A percentile compares a stretch with the other conserved stretches of the same genome.
phyloP scores from a whole-genome alignment of 768 basidiomycete species.

The Boletus coccyginus region DNA sequence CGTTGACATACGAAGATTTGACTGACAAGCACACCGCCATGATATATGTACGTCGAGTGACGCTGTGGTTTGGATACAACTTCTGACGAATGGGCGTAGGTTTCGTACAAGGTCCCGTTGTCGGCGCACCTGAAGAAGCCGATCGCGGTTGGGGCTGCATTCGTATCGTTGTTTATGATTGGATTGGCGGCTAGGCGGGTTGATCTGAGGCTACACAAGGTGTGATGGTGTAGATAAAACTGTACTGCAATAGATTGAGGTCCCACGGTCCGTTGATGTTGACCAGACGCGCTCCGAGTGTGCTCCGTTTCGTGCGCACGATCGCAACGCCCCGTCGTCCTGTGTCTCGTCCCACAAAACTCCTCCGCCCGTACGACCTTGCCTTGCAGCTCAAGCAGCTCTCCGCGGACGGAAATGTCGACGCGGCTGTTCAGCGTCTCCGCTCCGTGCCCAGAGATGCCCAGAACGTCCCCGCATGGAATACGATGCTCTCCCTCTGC shows the following conservation, averaged over 20 bases:
- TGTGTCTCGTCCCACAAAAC: slow-evolving; percentile 11
- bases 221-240: slow-evolving; percentile 11
- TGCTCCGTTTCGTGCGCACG: slow-evolving; percentile 2
- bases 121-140: slow-evolving; percentile 88
- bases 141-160: slow-evolving; percentile 67
- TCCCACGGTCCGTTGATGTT: slow-evolving; percentile 19
- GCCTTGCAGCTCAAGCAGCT: slow-evolving; percentile 57
- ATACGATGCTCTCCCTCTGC: slow-evolving; percentile 68
- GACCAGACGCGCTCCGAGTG: neutral
- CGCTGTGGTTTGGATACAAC: neutral
- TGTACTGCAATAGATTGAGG: no score
- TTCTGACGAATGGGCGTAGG: slow-evolving; percentile 44
- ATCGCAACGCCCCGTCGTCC: slow-evolving; percentile 5
- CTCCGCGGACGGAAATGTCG: slow-evolving; percentile 51
- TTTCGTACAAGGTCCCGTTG: slow-evolving; percentile 81
- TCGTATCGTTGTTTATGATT: slow-evolving; percentile 61
- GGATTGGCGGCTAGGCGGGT: slow-evolving; percentile 47
- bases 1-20: slow-evolving; percentile 67
- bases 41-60: slow-evolving; percentile 69
- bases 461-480: slow-evolving; percentile 77
- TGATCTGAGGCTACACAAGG: slow-evolving; percentile 48
- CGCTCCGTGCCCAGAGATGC: slow-evolving; percentile 68
- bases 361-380: slow-evolving; percentile 64
- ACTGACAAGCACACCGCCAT: slow-evolving; percentile 76
- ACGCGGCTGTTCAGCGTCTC: slow-evolving; percentile 64